A percentile compares a stretch with the other conserved stretches of the same genome.
Evolutionary conservation across 2,329 filamentous ascomycete species (phyloP).

Genomic region (Periconia sp.): DNA sequence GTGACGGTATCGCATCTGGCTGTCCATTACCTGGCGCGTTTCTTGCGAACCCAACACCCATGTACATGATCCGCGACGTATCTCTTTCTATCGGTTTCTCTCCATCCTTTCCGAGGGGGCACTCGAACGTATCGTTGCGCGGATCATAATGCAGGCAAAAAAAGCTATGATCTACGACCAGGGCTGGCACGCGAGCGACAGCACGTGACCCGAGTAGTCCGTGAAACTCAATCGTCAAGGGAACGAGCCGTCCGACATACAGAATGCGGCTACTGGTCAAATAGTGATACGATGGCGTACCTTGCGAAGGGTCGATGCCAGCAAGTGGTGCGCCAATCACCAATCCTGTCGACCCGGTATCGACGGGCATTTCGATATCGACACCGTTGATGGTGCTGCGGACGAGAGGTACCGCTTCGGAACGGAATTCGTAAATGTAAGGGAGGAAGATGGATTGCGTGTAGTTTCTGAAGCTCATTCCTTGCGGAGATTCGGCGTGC

Average conservation of each 20-base stretch:
- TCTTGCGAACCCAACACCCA: constrained; percentile 41
- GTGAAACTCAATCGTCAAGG: constrained; percentile 29
- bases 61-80: constrained; percentile 36
- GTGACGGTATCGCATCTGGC: constrained; percentile 28
- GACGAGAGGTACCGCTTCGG: constrained; percentile 28
- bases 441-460: constrained; percentile 36
- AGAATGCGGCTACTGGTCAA: constrained; percentile 38
- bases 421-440: constrained; percentile 29
- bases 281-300: constrained; percentile 34
- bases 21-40: constrained; percentile 31
- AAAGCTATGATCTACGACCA: constrained; percentile 38
- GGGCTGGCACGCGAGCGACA: constrained; percentile 26
- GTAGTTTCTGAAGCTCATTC: constrained; percentile 3
- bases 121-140: constrained; percentile 25
- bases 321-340: constrained; percentile 37
- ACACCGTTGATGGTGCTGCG: constrained; percentile 28
- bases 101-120: constrained; percentile 28
- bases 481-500: neutral
- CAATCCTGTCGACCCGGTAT: constrained; percentile 39
- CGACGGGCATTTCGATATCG: constrained; percentile 34
- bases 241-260: constrained; percentile 34
- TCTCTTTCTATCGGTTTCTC: constrained; percentile 26
- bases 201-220: constrained; percentile 22
- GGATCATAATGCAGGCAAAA: constrained; percentile 38
- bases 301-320: constrained; percentile 21